Evolutionary conservation across 352 stramenopile genomes (phyloP), one percentile per base, ranked within the genome.

Genomic region (Pythium brachiatum): DNA sequence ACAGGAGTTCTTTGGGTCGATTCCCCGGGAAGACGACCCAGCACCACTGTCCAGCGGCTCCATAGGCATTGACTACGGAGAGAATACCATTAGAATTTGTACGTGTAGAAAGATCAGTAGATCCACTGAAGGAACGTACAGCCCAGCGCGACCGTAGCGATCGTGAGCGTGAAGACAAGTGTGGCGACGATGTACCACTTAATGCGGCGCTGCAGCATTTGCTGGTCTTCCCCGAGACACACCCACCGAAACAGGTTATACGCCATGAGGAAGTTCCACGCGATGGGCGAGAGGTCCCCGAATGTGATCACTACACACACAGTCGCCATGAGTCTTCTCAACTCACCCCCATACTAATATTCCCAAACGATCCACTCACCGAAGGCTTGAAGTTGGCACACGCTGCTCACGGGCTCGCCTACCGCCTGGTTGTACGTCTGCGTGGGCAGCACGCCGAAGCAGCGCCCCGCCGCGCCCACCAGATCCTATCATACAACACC

Each of bases 261-360:
- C 38, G 83, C 82, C 81, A 95, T 95, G 21, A 95, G 74, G 47
- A 92, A 82, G 62, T 93, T 92, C 86, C 86, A 95, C 34, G 73
- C 77, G 56, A 93, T 92, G 23, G 86, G 85, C 21, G 78, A 73
- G 18, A 79, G 72, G 25, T 92, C 80, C 29, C 83, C 83, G 36
- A 93, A 93, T 12, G 79, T 89, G 52, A 95, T 88, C 47, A 92
- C 83, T 90, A 60, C 44, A 61, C 25, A 0, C 23, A 26, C 16
- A 41, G 53, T 62, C 32, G 6, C 47, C 43, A 34, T 20, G 27
- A 62, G 34, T 31, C 20, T 16, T 7, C 11, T 44, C 23, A 38
- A 38, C 29, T 31, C 25, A 39, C 26, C 53, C 29, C 58, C 34
- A n/a, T 54, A 31, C 16, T 32, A 41, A 16, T 21, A 38, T 3